A percentile compares a stretch with the other conserved stretches of the same genome.
Conservation (phyloP, 331 rosid species). For the Malus hybrid region DNA sequence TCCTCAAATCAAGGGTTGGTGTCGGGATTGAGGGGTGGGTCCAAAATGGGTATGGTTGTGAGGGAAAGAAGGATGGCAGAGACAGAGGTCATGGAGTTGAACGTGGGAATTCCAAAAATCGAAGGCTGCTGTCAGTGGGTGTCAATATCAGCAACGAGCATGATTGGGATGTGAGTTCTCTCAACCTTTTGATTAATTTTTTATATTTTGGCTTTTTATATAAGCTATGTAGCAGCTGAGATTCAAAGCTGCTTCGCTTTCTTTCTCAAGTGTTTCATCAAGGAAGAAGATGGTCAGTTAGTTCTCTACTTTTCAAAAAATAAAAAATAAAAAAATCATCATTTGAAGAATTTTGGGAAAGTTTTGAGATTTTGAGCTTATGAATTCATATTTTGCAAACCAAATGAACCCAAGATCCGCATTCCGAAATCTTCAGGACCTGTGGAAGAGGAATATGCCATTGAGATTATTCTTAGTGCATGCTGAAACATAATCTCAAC, state of each 20-base stretch:
- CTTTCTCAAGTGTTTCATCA: constrained; percentile 23
- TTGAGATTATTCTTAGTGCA: constrained; percentile 28
- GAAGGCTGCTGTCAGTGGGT: too few species aligned
- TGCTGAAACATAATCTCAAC: too few species aligned
- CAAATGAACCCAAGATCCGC: constrained; percentile 22
- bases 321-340: neutral
- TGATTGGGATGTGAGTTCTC: too few species aligned
- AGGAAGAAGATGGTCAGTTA: constrained; percentile 43
- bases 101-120: too few species aligned
- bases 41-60: too few species aligned
- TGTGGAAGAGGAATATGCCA: constrained; percentile 31
- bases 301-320: neutral
- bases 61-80: too few species aligned
- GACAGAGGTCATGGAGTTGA: too few species aligned
- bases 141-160: too few species aligned
- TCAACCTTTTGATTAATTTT: too few species aligned
- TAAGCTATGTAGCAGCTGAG: constrained; percentile 7
- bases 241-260: constrained; percentile 30
- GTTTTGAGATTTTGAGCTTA: neutral
- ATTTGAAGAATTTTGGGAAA: neutral
- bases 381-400: constrained; percentile 25
- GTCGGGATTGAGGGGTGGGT: too few species aligned
- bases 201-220: too few species aligned
- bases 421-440: constrained; percentile 26
- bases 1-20: too few species aligned